A percentile compares a stretch with the other conserved stretches of the same genome.
Evolutionary conservation across 2,329 filamentous ascomycete genomes (phyloP).

Genomic region (Clonostachys solani): DNA sequence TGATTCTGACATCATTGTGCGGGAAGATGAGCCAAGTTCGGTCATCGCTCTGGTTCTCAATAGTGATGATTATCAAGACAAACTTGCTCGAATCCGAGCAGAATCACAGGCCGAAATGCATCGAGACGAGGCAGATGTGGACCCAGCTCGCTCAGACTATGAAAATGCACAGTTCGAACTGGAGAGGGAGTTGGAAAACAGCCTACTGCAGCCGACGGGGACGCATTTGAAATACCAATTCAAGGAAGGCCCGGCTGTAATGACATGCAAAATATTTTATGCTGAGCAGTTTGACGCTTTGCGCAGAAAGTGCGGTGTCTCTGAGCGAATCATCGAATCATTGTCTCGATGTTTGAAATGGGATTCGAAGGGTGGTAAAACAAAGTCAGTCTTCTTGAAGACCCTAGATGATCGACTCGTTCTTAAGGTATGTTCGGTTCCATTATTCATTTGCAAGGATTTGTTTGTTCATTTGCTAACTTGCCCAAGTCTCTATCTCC

Average conservation of each 20-base stretch:
- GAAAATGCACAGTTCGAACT: not conserved
- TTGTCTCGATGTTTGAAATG: conserved; percentile 94
- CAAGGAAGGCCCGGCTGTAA: conserved; percentile 85
- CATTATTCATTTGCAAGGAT: too few relatives aligned
- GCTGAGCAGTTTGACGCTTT: conserved; percentile 97
- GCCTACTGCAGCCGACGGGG: conserved; percentile 76
- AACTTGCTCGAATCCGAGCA: conserved; percentile 64
- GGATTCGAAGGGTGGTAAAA: conserved; percentile 97
- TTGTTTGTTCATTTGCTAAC: too few relatives aligned
- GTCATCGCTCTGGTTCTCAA: conserved; percentile 90
- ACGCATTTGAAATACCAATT: conserved; percentile 97
- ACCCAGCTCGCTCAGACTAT: conserved; percentile 39
- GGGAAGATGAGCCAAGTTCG: conserved; percentile 95
- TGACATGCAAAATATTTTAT: conserved; percentile 98
- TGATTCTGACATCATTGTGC: conserved; percentile 93
- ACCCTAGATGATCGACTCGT: conserved; percentile 93
- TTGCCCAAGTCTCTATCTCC: conserved; percentile 73
- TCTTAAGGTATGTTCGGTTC: conserved; percentile 30
- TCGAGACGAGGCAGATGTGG: conserved; percentile 23
- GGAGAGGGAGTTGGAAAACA: conserved; percentile 71
- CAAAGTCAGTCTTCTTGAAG: conserved; percentile 95
- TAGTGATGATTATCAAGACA: conserved; percentile 80
- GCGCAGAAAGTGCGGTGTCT: conserved; percentile 85
- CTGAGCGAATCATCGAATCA: conserved; percentile 91
- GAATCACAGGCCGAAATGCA: conserved; percentile 39